phyloP scores from a whole-genome alignment of 2,329 filamentous ascomycete species.

The Hypoxylon sp. region DNA sequence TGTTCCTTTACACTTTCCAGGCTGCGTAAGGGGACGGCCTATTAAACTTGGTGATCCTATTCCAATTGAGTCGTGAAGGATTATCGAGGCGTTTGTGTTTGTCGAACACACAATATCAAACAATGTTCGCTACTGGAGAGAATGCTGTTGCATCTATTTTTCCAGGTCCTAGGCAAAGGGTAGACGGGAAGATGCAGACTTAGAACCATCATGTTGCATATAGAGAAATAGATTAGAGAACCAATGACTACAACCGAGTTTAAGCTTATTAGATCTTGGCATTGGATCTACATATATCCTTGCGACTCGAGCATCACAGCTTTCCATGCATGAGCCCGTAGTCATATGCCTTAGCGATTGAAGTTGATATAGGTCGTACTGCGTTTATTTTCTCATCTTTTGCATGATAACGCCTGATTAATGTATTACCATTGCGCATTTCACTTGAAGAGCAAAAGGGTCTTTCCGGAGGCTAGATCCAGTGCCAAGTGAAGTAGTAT shows the following conservation, averaged over 20 bases:
- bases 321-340: slow-evolving; percentile 12
- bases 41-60: background rate
- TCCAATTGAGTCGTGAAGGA: background rate
- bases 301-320: slow-evolving; percentile 4
- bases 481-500: background rate
- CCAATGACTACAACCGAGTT: slow-evolving; percentile 14
- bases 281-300: slow-evolving; percentile 2
- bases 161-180: slow-evolving; percentile 6
- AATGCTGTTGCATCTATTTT: slow-evolving; percentile 19
- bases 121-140: background rate
- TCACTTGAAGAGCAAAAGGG: background rate
- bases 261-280: slow-evolving; percentile 14
- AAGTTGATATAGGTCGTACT: background rate
- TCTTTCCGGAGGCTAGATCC: background rate
- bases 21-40: slow-evolving; percentile 12
- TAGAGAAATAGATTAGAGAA: slow-evolving; percentile 19
- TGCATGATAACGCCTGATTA: background rate
- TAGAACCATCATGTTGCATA: slow-evolving; percentile 11
- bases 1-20: slow-evolving; percentile 73
- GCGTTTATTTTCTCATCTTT: no score
- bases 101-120: background rate
- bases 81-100: background rate
- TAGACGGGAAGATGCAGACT: slow-evolving; percentile 33
- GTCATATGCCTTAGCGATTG: slow-evolving; percentile 2
- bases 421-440: background rate